A percentile compares a stretch with the other conserved stretches of the same genome.
Conservation (phyloP, 2,329 filamentous ascomycete species). For the Venturia effusa region DNA sequence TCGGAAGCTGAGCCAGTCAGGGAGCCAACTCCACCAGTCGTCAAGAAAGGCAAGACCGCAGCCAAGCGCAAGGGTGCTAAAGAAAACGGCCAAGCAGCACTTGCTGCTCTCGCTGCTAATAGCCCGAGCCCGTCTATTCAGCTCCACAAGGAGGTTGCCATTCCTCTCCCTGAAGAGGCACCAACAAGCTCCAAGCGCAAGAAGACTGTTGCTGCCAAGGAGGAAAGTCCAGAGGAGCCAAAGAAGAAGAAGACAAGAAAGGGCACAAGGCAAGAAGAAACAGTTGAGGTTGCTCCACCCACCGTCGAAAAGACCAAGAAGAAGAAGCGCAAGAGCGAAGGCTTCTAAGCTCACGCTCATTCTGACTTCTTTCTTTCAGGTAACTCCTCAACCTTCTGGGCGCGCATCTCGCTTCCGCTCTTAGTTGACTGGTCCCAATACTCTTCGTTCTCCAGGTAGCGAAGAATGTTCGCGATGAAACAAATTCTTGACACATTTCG, state of each 20-base stretch:
- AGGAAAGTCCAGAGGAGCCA: conserved; percentile 7
- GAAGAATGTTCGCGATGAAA: neutral
- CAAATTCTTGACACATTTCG: neutral
- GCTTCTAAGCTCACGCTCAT: conserved; percentile 21
- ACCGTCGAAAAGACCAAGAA: conserved; percentile 2
- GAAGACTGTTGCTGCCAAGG: conserved; percentile 4
- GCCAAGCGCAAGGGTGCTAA: conserved; percentile 5
- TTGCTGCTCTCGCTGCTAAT: conserved; percentile 15
- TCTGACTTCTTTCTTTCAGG: conserved; percentile 3
- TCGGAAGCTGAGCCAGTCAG: conserved; percentile 8
- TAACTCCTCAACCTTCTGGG: neutral
- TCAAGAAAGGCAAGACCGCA: conserved; percentile 5
- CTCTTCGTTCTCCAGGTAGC: neutral
- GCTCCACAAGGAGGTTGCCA: conserved; percentile 2
- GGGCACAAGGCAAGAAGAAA: neutral
- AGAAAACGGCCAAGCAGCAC: conserved; percentile 14
- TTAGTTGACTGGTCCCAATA: neutral
- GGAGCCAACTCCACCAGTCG: conserved; percentile 1
- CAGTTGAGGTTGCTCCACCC: conserved; percentile 4
- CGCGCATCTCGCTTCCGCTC: conserved; percentile 1
- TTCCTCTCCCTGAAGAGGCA: conserved; percentile 12
- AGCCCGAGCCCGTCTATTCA: conserved; percentile 12
- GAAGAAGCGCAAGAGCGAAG: conserved; percentile 16
- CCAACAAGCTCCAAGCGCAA: conserved; percentile 8
- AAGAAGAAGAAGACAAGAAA: conserved; percentile 11